Evolutionary conservation across 768 basidiomycete genomes (phyloP), one percentile per base, ranked within the genome.

Genomic region (Butyriboletus loyo): DNA sequence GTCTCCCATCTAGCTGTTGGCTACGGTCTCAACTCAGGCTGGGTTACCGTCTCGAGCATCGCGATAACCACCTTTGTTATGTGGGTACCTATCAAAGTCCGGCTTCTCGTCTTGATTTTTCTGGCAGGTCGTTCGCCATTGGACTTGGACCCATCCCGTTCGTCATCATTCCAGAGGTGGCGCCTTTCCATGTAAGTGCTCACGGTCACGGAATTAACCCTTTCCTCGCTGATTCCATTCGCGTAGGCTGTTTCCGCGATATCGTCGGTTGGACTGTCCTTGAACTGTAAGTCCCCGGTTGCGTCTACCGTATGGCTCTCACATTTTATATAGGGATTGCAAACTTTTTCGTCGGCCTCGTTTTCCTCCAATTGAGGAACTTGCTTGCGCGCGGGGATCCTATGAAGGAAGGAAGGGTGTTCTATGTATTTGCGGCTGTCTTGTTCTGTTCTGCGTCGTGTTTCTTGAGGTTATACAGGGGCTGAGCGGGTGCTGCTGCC

Each of bases 81-180:
- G 91, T 89, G 63, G 45, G 83, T 75, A 39, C 27, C 6, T 30
- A 22, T 31, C 6, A 27, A 53, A 42, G 46, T 43, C 11, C 38
- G 4, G 14, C 13, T 46, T 52, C 37, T 46, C 28, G 5, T 34
- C 38, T 52, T 51, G 34, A 54, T 32, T 7, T 35, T 32, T 42
- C 52, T 34, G 44, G 42, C 52, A 90, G 89, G 70, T 88, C 90
- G 1, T 98, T 95, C 69, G 90, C 94, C 2, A 71, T 88, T 31
- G 96, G 95, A 2, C 77, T 98, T 17, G 96, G 96, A 1, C 94
- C 96, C 2, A 73, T 98, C 31, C 95, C 96, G 0, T 98, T 94
- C 64, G 84, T 98, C 35, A 85, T 98, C 68, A 85, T 96, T 30
- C 85, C 93, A 15, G 94, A 98, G 64, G 83, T 97, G 21, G 87